Percentiles rank a stretch among this genome's conserved stretches.
These are phyloP conservation scores for Trichoderma sp. DNA, from an alignment of 2,329 filamentous ascomycete genomes.

Conservation along the genomic window DNA sequence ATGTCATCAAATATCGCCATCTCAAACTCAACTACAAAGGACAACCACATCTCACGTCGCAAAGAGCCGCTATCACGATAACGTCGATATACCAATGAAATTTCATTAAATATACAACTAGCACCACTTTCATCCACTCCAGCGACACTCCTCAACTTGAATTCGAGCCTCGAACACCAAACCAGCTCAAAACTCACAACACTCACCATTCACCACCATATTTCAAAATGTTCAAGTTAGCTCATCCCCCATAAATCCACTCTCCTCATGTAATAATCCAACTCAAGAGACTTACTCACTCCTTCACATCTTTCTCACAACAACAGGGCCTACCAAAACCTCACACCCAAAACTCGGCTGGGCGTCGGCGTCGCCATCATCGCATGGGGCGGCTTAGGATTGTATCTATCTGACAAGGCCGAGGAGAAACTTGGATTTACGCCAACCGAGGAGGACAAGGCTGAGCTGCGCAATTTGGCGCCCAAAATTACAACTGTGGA, in stretches of 20 bases:
- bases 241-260: too few relatives aligned
- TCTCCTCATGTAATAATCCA: too few relatives aligned
- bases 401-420: constrained; percentile 71
- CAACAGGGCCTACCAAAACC: constrained; percentile 68
- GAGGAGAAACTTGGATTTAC: constrained; percentile 73
- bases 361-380: constrained; percentile 74
- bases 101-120: not conserved
- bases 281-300: not conserved
- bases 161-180: not conserved
- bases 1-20: not conserved
- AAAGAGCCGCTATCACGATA: not conserved
- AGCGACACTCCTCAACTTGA: not conserved
- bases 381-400: constrained; percentile 71
- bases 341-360: constrained; percentile 69
- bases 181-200: not conserved
- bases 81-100: not conserved
- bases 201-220: not conserved
- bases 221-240: constrained; percentile 21
- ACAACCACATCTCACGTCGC: not conserved
- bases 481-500: constrained; percentile 66
- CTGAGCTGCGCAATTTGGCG: constrained; percentile 60
- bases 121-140: too few relatives aligned
- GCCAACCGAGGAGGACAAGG: constrained; percentile 72
- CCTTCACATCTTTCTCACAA: not conserved
- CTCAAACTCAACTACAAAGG: not conserved